Evolutionary conservation across 1,284 basidiomycete species (phyloP), one percentile per base, ranked within the genome.

Genomic region (Ganoderma resinaceum): DNA sequence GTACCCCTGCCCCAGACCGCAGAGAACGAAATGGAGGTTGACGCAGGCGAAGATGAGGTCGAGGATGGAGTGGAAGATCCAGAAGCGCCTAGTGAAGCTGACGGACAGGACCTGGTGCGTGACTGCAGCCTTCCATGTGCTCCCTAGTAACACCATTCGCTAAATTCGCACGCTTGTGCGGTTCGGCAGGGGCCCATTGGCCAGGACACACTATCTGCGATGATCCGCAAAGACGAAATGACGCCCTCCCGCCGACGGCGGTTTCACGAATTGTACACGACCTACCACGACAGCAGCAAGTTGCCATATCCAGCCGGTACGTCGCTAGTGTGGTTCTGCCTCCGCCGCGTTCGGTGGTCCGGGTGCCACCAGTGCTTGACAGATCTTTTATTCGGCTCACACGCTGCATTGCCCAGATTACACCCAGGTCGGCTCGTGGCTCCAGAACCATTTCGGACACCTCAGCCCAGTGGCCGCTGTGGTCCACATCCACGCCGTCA

Each of bases 151-250:
- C 14, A 16, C 52, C 61, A 3, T n/a, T 26, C 35, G 33, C 26
- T 57, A 33, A 35, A 26, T 31, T 43, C 23, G 49, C 67, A 42
- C 63, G 69, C 26, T 37, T 33, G 57, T 33, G 29, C 37, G 37
- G 55, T 63, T 55, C 26, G 63, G 35, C 72, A 90, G 90, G 91
- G 90, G 35, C 72, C 76, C 12, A 88, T 92, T 66, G 85, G 88
- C 20, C 90, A 92, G 72, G 90, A 92, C 73, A 86, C 89, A 0
- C 79, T 92, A 46, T 85, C 87, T 57, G 80, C 83, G 14, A 90
- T 91, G 88, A 91, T 92, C 73, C 85, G 88, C 52, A 87, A 89
- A 61, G 91, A 92, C 72, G 91, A 91, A 76, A 78, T 86, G 69
- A 79, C 84, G n/a, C 88, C 88, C n/a, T 79, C 83, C 29, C 84